These are phyloP conservation scores for Aspergillus brunneoviolaceus DNA, from an alignment of 2,329 filamentous ascomycete species.

Conservation along the genomic window DNA sequence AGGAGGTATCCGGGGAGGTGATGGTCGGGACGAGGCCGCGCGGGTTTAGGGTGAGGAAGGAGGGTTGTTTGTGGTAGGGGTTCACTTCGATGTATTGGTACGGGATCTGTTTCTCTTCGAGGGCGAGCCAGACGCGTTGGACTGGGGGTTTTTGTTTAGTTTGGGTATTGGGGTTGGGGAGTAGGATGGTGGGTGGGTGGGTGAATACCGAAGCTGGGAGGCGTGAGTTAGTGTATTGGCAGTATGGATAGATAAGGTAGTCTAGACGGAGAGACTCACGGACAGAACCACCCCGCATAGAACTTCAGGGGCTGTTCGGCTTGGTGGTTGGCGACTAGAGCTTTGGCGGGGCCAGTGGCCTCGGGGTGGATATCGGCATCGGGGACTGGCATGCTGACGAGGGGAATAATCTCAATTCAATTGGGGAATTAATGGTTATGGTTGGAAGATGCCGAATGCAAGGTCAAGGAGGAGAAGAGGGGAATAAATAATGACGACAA, in stretches of 20 bases:
- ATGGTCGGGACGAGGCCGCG: constrained; percentile 74
- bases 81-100: constrained; percentile 79
- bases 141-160: constrained; percentile 37
- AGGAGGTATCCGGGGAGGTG: constrained; percentile 28
- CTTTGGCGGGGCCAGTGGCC: constrained; percentile 47
- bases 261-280: constrained; percentile 34
- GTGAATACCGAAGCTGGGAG: constrained; percentile 34
- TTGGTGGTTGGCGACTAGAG: constrained; percentile 33
- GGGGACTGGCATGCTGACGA: not conserved
- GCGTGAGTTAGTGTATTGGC: not conserved
- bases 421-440: constrained; percentile 14
- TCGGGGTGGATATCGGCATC: constrained; percentile 47
- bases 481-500: not conserved
- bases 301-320: constrained; percentile 53
- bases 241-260: not conserved
- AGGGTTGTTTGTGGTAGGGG: constrained; percentile 70
- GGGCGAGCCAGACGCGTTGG: constrained; percentile 70
- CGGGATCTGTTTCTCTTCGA: constrained; percentile 70
- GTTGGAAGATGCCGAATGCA: constrained; percentile 21
- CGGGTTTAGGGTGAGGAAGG: constrained; percentile 70
- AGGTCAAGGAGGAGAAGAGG: not conserved
- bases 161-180: not conserved
- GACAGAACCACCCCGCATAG: constrained; percentile 74
- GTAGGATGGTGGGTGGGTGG: not conserved
- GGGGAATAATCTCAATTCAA: no score